phyloP scores from a whole-genome alignment of 225 moss, liverwort and hornwort species.

The Sphagnum tenellum region DNA sequence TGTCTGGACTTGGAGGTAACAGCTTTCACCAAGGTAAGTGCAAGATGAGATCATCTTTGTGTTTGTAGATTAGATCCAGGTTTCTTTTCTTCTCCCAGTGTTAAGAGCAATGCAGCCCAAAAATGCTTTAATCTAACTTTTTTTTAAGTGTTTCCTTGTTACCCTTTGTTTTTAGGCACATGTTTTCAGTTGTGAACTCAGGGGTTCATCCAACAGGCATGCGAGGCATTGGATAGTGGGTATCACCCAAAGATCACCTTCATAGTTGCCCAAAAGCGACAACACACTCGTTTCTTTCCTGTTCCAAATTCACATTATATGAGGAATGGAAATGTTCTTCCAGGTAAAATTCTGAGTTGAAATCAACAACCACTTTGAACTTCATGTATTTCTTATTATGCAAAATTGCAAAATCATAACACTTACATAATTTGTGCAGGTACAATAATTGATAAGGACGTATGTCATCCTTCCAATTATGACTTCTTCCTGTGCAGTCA shows the following conservation, averaged over 20 bases:
- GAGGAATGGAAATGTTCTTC: slow-evolving; percentile 25
- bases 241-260: slow-evolving; percentile 39
- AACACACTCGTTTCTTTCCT: slow-evolving; percentile 46
- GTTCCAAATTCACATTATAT: not conserved
- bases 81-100: too few species aligned
- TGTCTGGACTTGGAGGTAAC: slow-evolving; percentile 34
- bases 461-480: slow-evolving; percentile 37
- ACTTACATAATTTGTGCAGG: slow-evolving; percentile 8
- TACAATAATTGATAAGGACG: slow-evolving; percentile 31
- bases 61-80: too few species aligned
- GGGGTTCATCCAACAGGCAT: slow-evolving; percentile 13
- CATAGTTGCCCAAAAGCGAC: slow-evolving; percentile 47
- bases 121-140: too few species aligned
- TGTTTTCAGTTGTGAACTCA: not conserved
- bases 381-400: too few species aligned
- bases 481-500: slow-evolving; percentile 52
- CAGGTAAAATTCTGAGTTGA: slow-evolving; percentile 15
- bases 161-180: not conserved
- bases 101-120: too few species aligned
- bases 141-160: too few species aligned
- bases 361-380: too few species aligned
- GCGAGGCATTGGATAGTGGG: slow-evolving; percentile 6
- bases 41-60: too few species aligned
- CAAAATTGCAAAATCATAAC: too few species aligned
- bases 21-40: slow-evolving; percentile 28